Percentiles rank a stretch among this genome's conserved stretches.
phyloP scores from a whole-genome alignment of 768 basidiomycete species.

The Lactifluus pinguis region DNA sequence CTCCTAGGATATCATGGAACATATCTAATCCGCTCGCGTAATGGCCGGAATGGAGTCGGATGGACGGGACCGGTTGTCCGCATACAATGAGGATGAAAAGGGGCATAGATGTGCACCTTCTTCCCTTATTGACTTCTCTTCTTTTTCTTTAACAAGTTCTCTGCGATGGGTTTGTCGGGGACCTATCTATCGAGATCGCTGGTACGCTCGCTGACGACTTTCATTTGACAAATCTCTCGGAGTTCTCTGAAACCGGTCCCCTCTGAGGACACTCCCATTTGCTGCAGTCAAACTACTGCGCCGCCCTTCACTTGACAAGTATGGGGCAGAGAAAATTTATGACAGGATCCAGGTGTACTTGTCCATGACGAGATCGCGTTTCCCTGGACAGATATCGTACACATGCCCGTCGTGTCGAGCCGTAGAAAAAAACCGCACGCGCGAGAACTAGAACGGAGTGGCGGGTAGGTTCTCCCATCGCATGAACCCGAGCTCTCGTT shows the following conservation, averaged over 20 bases:
- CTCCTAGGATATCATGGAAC: background rate
- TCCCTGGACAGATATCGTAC: background rate
- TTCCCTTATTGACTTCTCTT: background rate
- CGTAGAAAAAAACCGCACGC: background rate
- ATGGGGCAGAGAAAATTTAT: background rate
- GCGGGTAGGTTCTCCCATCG: background rate
- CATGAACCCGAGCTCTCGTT: background rate
- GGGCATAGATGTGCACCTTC: background rate
- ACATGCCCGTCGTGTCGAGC: background rate
- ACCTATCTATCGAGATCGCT: background rate
- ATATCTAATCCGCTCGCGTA: background rate
- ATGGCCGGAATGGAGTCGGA: background rate
- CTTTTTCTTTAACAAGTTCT: background rate
- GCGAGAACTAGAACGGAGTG: background rate
- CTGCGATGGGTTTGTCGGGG: background rate
- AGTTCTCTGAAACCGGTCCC: background rate
- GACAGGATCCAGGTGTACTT: background rate
- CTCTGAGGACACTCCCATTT: background rate
- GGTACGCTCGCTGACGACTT: background rate
- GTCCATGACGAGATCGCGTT: background rate
- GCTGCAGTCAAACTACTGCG: background rate
- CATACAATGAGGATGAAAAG: background rate
- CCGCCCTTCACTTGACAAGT: background rate
- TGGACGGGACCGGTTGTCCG: background rate
- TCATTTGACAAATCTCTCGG: background rate